Percentiles rank a stretch among this genome's conserved stretches.
These are phyloP conservation scores for Bondarzewia mesenterica DNA, from an alignment of 1,284 basidiomycete species.

Conservation along the genomic window DNA sequence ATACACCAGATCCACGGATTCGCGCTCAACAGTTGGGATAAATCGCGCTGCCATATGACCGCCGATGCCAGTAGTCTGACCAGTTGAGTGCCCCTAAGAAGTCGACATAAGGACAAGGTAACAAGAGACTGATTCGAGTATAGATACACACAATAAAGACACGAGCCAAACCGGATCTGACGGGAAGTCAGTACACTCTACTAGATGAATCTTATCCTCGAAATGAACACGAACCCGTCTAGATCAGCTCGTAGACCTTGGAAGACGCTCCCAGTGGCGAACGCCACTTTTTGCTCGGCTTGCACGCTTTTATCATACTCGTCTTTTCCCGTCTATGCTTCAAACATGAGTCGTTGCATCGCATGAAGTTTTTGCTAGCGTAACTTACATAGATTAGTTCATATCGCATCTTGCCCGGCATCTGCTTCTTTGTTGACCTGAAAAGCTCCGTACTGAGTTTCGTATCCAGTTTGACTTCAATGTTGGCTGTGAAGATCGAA, in stretches of 20 bases:
- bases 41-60: slow-evolving; percentile 90
- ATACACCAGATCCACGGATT: slow-evolving; percentile 86
- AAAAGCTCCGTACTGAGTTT: slow-evolving; percentile 77
- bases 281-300: slow-evolving; percentile 53
- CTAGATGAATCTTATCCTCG: slow-evolving; percentile 4
- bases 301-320: slow-evolving; percentile 75
- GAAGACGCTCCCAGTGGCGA: slow-evolving; percentile 72
- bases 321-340: slow-evolving; percentile 74
- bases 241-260: slow-evolving; percentile 80
- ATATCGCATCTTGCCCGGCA: slow-evolving; percentile 72
- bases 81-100: slow-evolving; percentile 67
- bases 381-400: slow-evolving; percentile 78
- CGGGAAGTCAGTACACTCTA: background rate
- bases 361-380: background rate
- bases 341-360: background rate
- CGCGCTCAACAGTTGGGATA: slow-evolving; percentile 95
- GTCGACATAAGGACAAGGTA: slow-evolving; percentile 2
- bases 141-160: slow-evolving; percentile 63
- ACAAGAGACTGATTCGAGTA: background rate
- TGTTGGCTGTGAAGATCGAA: slow-evolving; percentile 77
- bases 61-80: slow-evolving; percentile 89
- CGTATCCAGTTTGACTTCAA: slow-evolving; percentile 67
- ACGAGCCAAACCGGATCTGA: slow-evolving; percentile 56
- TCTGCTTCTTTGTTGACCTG: slow-evolving; percentile 92
- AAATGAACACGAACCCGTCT: slow-evolving; percentile 47